Conservation (phyloP, 345 rosid genomes). For the Bruguiera gymnorhiza region DNA sequence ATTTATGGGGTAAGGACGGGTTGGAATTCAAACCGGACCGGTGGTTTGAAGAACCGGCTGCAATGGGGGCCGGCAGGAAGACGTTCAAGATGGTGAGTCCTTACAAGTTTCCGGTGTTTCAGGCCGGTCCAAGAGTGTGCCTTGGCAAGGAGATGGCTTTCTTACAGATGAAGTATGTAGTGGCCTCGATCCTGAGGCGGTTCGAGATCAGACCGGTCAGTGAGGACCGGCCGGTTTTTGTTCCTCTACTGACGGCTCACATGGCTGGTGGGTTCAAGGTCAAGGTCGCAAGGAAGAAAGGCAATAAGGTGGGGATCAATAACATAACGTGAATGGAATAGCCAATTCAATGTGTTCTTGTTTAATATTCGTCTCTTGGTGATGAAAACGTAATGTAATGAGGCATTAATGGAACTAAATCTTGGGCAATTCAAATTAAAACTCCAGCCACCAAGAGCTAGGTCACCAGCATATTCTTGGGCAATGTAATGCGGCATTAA, state of each 20-base stretch:
- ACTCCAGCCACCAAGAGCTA: no score
- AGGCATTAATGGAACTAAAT: no score
- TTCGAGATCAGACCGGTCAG: conserved; percentile 24
- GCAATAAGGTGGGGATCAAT: background rate
- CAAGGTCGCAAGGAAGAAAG: conserved; percentile 12
- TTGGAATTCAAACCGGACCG: conserved; percentile 31
- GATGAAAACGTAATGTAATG: no score
- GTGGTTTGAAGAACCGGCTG: conserved; percentile 19
- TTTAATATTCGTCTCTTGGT: background rate
- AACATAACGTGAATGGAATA: background rate
- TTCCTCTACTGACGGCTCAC: conserved; percentile 30
- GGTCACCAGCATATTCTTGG: no score
- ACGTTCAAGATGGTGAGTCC: conserved; percentile 28
- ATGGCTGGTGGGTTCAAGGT: conserved; percentile 37
- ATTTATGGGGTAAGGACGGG: conserved; percentile 24
- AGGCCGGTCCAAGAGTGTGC: conserved; percentile 78
- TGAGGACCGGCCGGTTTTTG: conserved; percentile 15
- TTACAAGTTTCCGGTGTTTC: conserved; percentile 60
- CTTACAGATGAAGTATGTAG: conserved; percentile 59
- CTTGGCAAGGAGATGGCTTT: conserved; percentile 79
- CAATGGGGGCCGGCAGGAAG: background rate
- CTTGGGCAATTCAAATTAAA: no score
- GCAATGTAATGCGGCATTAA: no score
- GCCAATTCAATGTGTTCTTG: background rate
- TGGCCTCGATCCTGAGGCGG: conserved; percentile 36